Conservation (phyloP, 768 basidiomycete genomes). For the Hydnomerulius pinastri region DNA sequence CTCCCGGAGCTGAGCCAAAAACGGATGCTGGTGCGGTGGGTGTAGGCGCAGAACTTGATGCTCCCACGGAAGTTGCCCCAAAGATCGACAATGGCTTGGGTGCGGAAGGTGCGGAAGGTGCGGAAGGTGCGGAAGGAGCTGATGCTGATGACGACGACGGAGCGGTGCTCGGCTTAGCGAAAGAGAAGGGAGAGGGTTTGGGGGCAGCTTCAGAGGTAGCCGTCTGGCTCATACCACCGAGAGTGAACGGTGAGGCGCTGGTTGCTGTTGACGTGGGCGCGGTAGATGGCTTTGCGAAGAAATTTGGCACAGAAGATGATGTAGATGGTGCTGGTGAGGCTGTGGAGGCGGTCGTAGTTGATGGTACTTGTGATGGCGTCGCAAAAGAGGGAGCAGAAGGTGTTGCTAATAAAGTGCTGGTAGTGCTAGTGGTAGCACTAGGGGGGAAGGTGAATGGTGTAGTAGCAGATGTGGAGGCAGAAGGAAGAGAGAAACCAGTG, state of each 20-base stretch:
- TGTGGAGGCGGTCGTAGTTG: constrained; percentile 3
- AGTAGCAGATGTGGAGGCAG: constrained; percentile 26
- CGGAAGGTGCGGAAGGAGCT: constrained; percentile 2
- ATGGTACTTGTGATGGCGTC: constrained; percentile 13
- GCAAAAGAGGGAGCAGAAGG: constrained; percentile 16
- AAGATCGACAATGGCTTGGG: too few relatives aligned
- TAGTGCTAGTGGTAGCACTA: constrained; percentile 5
- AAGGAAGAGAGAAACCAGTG: constrained; percentile 24
- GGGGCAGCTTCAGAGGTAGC: constrained; percentile 13
- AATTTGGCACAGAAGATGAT: constrained; percentile 25
- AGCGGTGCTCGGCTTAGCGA: constrained; percentile 20
- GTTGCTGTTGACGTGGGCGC: constrained; percentile 3
- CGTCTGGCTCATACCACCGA: constrained; percentile 7
- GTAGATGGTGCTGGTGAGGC: constrained; percentile 5
- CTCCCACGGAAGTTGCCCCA: too few relatives aligned
- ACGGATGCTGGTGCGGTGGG: constrained; percentile 10
- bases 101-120: constrained; percentile 11
- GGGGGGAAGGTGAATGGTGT: constrained; percentile 17
- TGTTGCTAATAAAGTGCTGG: constrained; percentile 12
- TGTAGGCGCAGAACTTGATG: too few relatives aligned
- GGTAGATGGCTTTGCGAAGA: constrained; percentile 32
- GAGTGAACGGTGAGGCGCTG: constrained; percentile 6
- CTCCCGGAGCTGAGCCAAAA: too few relatives aligned
- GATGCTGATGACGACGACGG: constrained; percentile 24
- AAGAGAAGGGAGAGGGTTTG: constrained; percentile 14